phyloP scores from a whole-genome alignment of 106 monocot genomes.

The Allium sativum region DNA sequence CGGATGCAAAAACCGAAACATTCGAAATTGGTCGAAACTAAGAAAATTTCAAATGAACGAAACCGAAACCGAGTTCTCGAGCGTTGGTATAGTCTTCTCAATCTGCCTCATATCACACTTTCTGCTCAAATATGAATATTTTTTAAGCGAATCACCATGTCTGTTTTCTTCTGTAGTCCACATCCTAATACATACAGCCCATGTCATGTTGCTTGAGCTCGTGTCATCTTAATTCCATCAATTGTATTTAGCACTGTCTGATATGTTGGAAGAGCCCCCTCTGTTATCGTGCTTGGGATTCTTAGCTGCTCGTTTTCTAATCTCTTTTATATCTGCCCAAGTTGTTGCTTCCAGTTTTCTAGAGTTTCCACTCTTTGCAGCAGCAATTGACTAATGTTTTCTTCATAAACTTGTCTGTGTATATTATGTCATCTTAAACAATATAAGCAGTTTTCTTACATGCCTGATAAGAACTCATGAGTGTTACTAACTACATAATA shows the following conservation, averaged over 20 bases:
- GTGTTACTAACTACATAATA: too few species aligned
- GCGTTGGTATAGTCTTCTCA: conserved; percentile 19
- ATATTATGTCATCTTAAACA: too few species aligned
- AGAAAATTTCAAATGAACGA: too few species aligned
- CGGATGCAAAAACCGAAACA: too few species aligned
- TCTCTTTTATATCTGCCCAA: conserved; percentile 1
- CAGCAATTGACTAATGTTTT: too few species aligned
- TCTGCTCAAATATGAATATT: conserved; percentile 8
- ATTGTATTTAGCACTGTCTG: conserved; percentile 4
- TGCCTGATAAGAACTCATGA: too few species aligned
- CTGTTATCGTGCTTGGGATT: conserved; percentile 17
- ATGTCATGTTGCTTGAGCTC: not conserved
- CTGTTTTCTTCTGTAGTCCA: conserved; percentile 24
- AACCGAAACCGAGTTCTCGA: too few species aligned
- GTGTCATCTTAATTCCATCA: conserved; percentile 2
- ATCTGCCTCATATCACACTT: conserved; percentile 7
- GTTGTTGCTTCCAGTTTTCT: too few species aligned
- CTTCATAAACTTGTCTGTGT: too few species aligned
- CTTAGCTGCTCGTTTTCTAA: not conserved
- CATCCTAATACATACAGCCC: conserved; percentile 11
- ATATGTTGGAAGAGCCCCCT: conserved; percentile 13
- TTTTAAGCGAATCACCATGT: conserved; percentile 17
- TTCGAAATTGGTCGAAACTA: too few species aligned
- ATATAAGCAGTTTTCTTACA: too few species aligned
- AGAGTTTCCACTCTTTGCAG: too few species aligned